phyloP scores from a whole-genome alignment of 352 stramenopile genomes.

The Phytophthora idaei region DNA sequence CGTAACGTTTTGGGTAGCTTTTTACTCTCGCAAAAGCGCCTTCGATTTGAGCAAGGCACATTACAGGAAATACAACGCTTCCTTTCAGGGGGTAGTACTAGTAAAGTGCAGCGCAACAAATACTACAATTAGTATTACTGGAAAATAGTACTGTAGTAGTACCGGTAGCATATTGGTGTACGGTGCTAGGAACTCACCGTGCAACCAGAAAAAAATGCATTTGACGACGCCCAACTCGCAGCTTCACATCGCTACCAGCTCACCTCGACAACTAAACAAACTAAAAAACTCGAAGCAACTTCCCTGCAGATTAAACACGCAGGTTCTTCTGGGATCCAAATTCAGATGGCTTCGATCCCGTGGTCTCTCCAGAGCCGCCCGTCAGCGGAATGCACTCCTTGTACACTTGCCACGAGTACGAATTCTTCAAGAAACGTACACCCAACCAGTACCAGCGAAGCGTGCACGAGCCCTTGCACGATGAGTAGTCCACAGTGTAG shows the following conservation, averaged over 20 bases:
- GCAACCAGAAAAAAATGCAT: background rate
- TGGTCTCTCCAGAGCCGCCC: background rate
- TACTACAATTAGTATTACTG: no score
- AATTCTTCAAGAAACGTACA: constrained; percentile 40
- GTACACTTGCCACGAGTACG: constrained; percentile 67
- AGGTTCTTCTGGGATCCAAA: constrained; percentile 11
- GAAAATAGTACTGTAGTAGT: no score
- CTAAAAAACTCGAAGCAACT: background rate
- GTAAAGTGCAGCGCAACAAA: no score
- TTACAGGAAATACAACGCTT: no score
- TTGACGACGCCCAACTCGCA: background rate
- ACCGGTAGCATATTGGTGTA: no score
- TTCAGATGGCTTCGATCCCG: background rate
- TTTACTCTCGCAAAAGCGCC: no score
- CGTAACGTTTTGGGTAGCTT: no score
- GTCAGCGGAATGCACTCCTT: constrained; percentile 47
- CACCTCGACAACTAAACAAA: background rate
- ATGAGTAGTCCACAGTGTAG: constrained; percentile 33
- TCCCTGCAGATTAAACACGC: background rate
- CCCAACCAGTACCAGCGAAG: constrained; percentile 33
- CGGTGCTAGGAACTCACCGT: no score
- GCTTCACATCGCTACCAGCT: background rate
- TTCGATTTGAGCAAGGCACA: no score
- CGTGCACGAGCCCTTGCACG: constrained; percentile 24
- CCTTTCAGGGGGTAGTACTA: no score